Evolutionary conservation across 2,329 filamentous ascomycete genomes (phyloP).

Genomic region (Hypoxylon sp.): DNA sequence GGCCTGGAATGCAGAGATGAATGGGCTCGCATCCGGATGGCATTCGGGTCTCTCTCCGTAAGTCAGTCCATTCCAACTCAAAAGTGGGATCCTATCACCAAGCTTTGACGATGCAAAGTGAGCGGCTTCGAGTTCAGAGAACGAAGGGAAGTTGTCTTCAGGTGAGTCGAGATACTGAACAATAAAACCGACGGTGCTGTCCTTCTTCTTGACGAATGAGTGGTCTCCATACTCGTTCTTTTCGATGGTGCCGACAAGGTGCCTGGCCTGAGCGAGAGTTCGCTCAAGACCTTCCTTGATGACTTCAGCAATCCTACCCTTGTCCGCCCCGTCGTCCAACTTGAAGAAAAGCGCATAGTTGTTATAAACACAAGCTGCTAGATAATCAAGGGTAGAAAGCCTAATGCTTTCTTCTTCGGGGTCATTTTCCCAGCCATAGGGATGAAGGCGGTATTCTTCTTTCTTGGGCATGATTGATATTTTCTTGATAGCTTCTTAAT

Average conservation of each 20-base stretch:
- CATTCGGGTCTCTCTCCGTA: conserved; percentile 59
- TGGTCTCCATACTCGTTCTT: conserved; percentile 56
- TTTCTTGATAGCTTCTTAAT: background rate
- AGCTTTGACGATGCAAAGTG: conserved; percentile 55
- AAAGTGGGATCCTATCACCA: conserved; percentile 53
- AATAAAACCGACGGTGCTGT: conserved; percentile 55
- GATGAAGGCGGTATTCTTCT: conserved; percentile 36
- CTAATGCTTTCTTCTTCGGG: conserved; percentile 38
- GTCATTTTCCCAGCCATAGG: conserved; percentile 42
- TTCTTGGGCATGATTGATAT: conserved; percentile 30
- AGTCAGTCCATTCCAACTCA: conserved; percentile 57
- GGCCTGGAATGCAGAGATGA: conserved; percentile 57
- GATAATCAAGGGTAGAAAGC: conserved; percentile 41
- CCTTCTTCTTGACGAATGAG: conserved; percentile 56
- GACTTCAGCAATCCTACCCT: conserved; percentile 45
- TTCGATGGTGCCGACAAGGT: conserved; percentile 59
- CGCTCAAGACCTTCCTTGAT: conserved; percentile 57
- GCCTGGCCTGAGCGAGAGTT: conserved; percentile 57
- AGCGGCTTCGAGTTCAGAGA: conserved; percentile 57
- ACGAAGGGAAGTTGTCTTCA: conserved; percentile 55
- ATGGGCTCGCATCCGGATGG: conserved; percentile 54
- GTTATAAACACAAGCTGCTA: conserved; percentile 52
- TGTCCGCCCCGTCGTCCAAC: conserved; percentile 52
- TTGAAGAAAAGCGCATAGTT: conserved; percentile 60
- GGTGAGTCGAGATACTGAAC: conserved; percentile 58